phyloP scores from a whole-genome alignment of 768 basidiomycete genomes.

The Ramaria rubella region DNA sequence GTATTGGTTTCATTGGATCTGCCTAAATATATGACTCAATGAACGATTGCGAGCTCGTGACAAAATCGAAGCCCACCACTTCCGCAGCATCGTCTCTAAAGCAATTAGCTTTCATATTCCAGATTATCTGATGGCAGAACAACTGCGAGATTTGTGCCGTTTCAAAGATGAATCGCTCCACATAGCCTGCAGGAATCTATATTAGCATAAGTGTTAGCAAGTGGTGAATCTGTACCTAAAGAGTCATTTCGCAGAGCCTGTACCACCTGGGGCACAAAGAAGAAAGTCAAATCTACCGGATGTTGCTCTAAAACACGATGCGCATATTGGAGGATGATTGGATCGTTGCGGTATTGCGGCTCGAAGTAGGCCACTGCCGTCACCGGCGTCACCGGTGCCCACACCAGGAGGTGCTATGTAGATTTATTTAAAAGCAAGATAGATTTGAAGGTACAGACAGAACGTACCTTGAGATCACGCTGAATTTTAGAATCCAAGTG shows the following conservation, averaged over 20 bases:
- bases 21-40: conserved; percentile 42
- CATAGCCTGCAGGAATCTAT: conserved; percentile 58
- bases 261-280: conserved; percentile 98
- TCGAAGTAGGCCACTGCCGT: conserved; percentile 81
- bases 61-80: conserved; percentile 42
- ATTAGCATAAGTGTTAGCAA: not conserved
- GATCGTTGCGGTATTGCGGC: conserved; percentile 74
- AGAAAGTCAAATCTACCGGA: conserved; percentile 92
- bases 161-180: conserved; percentile 92
- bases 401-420: conserved; percentile 73
- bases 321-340: conserved; percentile 88
- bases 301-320: conserved; percentile 93
- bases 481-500: conserved; percentile 47
- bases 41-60: not conserved
- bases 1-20: conserved; percentile 91
- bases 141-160: conserved; percentile 94
- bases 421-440: conserved; percentile 3
- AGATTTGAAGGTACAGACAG: not conserved
- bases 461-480: conserved; percentile 67
- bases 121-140: conserved; percentile 99
- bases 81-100: conserved; percentile 88
- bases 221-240: conserved; percentile 47
- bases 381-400: conserved; percentile 83
- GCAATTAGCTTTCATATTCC: conserved; percentile 99
- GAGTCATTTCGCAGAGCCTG: conserved; percentile 91